Conservation (phyloP, 768 basidiomycete species). For the Tephrocybe sp. region DNA sequence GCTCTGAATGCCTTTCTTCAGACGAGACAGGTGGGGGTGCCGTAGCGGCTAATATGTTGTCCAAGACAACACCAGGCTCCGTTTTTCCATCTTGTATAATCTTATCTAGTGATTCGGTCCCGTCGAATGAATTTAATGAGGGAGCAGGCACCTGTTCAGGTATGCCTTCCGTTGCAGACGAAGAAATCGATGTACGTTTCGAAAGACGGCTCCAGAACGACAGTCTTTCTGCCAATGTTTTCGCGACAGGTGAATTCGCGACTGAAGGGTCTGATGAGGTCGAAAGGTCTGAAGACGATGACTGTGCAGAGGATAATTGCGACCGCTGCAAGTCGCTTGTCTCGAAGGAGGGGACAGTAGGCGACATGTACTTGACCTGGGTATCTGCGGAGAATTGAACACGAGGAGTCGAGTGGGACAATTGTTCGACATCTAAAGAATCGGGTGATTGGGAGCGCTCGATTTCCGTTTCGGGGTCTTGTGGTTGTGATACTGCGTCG, state of each 20-base stretch:
- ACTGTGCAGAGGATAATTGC: slow-evolving; percentile 36
- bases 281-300: slow-evolving; percentile 51
- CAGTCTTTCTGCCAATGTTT: slow-evolving; percentile 59
- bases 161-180: slow-evolving; percentile 6
- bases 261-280: slow-evolving; percentile 49
- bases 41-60: slow-evolving; percentile 54
- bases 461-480: slow-evolving; percentile 11
- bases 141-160: slow-evolving; percentile 20
- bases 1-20: slow-evolving; percentile 69
- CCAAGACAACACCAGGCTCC: slow-evolving; percentile 52
- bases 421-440: slow-evolving; percentile 16
- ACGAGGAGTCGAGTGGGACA: slow-evolving; percentile 24
- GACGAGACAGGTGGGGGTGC: slow-evolving; percentile 59
- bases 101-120: slow-evolving; percentile 37
- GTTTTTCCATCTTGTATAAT: slow-evolving; percentile 45
- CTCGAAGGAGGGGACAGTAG: slow-evolving; percentile 26
- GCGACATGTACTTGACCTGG: slow-evolving; percentile 44
- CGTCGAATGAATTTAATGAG: slow-evolving; percentile 17
- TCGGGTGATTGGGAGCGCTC: slow-evolving; percentile 6
- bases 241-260: slow-evolving; percentile 52
- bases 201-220: slow-evolving; percentile 75
- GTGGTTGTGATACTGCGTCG: slow-evolving; percentile 16
- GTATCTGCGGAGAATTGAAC: slow-evolving; percentile 55
- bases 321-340: slow-evolving; percentile 18
- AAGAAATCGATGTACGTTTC: slow-evolving; percentile 33